These are phyloP conservation scores for Solanum commersonii DNA, from an alignment of 257 asterid genomes.

Conservation along the genomic window DNA sequence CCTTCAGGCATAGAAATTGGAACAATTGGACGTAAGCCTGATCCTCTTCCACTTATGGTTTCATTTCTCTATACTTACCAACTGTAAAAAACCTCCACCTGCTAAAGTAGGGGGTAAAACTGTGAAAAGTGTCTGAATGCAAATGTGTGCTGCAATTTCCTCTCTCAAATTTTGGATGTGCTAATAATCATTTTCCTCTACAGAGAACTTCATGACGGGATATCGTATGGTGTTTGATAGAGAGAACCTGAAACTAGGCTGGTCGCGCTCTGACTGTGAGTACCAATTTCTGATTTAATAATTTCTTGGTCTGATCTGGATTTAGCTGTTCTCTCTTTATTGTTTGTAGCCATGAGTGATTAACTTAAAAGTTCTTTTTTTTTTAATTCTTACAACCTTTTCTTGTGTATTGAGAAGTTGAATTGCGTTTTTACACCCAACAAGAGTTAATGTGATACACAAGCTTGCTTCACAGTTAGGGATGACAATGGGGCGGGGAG, in stretches of 20 bases:
- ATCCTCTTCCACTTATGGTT: background rate
- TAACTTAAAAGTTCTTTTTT: background rate
- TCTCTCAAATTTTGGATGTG: background rate
- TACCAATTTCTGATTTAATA: constrained; percentile 4
- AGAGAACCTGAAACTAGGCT: constrained; percentile 63
- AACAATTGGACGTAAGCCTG: constrained; percentile 78
- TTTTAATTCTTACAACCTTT: background rate
- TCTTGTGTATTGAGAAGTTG: background rate
- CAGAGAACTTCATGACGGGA: constrained; percentile 91
- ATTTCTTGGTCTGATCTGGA: background rate
- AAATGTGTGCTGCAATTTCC: background rate
- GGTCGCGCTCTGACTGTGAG: constrained; percentile 80
- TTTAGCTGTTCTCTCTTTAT: background rate
- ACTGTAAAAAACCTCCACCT: background rate
- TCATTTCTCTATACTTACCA: background rate
- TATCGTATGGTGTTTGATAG: constrained; percentile 74
- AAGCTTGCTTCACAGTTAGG: background rate
- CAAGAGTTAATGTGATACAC: background rate
- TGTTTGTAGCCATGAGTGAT: background rate
- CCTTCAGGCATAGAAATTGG: constrained; percentile 44
- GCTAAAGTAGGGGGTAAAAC: background rate
- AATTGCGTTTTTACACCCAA: background rate
- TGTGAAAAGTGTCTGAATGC: background rate
- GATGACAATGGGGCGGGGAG: too few relatives aligned
- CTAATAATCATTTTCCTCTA: constrained; percentile 6